Conservation (phyloP, 768 basidiomycete species). For the Chlorophyllum brunneum region DNA sequence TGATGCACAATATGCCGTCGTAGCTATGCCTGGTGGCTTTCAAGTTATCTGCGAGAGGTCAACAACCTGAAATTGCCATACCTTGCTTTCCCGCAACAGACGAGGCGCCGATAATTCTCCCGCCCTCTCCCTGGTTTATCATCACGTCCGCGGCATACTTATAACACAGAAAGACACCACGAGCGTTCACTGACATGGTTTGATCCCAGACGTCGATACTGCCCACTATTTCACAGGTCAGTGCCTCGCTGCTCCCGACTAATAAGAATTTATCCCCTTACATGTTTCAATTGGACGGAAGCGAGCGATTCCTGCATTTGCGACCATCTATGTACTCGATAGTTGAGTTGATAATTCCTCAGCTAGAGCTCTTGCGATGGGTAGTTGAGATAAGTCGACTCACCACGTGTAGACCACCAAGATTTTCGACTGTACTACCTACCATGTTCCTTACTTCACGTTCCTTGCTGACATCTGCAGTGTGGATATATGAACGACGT, state of each 20-base stretch:
- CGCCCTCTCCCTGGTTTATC: slow-evolving; percentile 49
- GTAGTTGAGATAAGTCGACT: neutral
- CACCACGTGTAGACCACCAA: slow-evolving; percentile 22
- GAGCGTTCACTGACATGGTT: slow-evolving; percentile 46
- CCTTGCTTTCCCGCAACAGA: slow-evolving; percentile 29
- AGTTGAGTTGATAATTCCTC: neutral
- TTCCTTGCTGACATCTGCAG: slow-evolving; percentile 18
- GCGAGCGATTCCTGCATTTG: slow-evolving; percentile 12
- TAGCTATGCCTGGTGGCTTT: neutral
- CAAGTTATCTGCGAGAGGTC: too few relatives aligned
- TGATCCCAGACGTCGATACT: slow-evolving; percentile 35
- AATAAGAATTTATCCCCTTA: too few relatives aligned
- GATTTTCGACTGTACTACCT: slow-evolving; percentile 12
- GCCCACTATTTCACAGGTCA: too few relatives aligned
- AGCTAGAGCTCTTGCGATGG: too few relatives aligned
- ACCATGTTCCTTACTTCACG: slow-evolving; percentile 19
- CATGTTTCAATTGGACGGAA: neutral
- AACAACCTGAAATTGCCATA: slow-evolving; percentile 1
- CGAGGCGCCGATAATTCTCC: slow-evolving; percentile 49
- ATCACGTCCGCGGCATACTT: slow-evolving; percentile 63
- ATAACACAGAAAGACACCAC: slow-evolving; percentile 59
- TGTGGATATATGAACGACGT: slow-evolving; percentile 9
- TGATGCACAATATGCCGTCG: slow-evolving; percentile 26
- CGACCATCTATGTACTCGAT: slow-evolving; percentile 6
- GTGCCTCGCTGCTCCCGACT: too few relatives aligned